Percentiles rank a stretch among this genome's conserved stretches.
Conservation (phyloP, 2,329 filamentous ascomycete genomes). For the Kalmusia sp. region DNA sequence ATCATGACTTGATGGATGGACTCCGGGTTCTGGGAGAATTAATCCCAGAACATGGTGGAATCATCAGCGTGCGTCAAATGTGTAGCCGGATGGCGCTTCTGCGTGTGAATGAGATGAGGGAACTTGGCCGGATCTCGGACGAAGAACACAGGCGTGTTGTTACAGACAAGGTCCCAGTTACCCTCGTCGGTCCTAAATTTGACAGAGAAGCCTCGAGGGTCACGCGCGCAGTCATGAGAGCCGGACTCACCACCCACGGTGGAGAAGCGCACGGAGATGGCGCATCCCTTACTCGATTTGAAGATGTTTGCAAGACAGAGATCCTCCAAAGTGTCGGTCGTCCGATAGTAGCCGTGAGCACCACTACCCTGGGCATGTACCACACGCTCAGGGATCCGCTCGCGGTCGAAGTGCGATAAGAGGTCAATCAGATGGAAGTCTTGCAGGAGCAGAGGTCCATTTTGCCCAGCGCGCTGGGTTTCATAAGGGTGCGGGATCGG, state of each 20-base stretch:
- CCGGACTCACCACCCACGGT: conserved; percentile 57
- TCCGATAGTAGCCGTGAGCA: conserved; percentile 66
- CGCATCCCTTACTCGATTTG: conserved; percentile 60
- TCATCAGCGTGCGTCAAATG: conserved; percentile 45
- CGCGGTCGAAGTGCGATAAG: conserved; percentile 66
- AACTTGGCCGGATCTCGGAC: conserved; percentile 54
- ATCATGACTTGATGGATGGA: conserved; percentile 43
- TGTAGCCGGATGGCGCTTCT: conserved; percentile 43
- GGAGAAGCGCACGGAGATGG: conserved; percentile 55
- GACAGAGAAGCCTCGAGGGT: conserved; percentile 58
- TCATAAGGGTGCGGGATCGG: too few species aligned
- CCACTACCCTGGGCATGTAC: conserved; percentile 68
- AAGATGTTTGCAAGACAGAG: conserved; percentile 64
- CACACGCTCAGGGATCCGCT: conserved; percentile 66
- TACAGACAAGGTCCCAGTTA: conserved; percentile 59
- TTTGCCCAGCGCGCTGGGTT: too few species aligned
- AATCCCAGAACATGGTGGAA: conserved; percentile 51
- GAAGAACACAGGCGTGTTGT: conserved; percentile 54
- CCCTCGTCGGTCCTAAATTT: conserved; percentile 62
- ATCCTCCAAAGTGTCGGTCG: conserved; percentile 66
- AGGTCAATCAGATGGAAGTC: conserved; percentile 70
- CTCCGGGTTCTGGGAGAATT: conserved; percentile 55
- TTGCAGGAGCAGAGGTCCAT: too few species aligned
- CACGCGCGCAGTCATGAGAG: conserved; percentile 56
- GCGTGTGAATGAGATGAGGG: conserved; percentile 48